phyloP scores from a whole-genome alignment of 176 grass and related monocot genomes.

The Elymus sibiricus region DNA sequence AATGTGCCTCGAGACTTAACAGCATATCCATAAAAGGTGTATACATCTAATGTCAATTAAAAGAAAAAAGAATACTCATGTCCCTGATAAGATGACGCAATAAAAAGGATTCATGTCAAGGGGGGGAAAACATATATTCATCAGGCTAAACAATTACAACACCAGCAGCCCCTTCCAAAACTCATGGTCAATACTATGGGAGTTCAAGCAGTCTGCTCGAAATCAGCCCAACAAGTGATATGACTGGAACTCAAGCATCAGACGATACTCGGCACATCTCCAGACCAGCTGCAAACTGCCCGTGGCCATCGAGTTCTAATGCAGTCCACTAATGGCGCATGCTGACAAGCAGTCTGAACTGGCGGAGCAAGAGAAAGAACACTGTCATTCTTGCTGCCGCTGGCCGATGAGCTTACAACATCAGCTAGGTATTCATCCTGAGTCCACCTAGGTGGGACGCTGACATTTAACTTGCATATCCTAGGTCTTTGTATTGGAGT shows the following conservation, averaged over 20 bases:
- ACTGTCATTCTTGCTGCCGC: constrained; percentile 41
- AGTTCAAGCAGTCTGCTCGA: constrained; percentile 24
- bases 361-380: constrained; percentile 60
- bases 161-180: constrained; percentile 30
- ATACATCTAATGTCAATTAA: constrained; percentile 42
- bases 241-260: constrained; percentile 33
- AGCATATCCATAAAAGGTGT: constrained; percentile 50
- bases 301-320: constrained; percentile 88
- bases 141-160: constrained; percentile 38
- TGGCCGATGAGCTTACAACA: constrained; percentile 52
- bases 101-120: constrained; percentile 28
- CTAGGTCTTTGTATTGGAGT: constrained; percentile 78
- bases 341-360: constrained; percentile 55
- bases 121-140: constrained; percentile 23
- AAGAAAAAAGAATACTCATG: constrained; percentile 41
- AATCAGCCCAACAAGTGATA: constrained; percentile 2
- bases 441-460: constrained; percentile 87
- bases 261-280: constrained; percentile 96
- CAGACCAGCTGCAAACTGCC: constrained; percentile 78
- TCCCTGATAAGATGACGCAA: constrained; percentile 45
- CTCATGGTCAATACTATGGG: constrained; percentile 19
- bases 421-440: constrained; percentile 95
- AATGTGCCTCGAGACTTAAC: constrained; percentile 39
- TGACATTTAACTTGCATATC: constrained; percentile 81
- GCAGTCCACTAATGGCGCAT: constrained; percentile 92